Evolutionary conservation across 139 green algal genomes (phyloP).

Genomic region (Pleodorina starrii): DNA sequence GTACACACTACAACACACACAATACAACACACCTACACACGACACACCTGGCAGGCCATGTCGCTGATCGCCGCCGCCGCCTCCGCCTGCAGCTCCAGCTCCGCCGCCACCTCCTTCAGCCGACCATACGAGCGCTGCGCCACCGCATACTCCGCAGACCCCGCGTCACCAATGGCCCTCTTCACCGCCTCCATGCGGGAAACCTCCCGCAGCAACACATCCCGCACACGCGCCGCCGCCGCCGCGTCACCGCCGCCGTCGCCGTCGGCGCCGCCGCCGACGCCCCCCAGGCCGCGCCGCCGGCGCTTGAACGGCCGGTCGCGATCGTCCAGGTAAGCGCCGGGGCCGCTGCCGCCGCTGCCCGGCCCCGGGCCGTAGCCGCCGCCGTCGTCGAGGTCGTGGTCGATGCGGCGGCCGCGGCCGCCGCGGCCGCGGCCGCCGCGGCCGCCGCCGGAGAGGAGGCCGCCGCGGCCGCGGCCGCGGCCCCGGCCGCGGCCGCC

Average conservation of each 20-base stretch:
- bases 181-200: slow-evolving; percentile 78
- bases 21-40: too few species aligned
- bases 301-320: slow-evolving; percentile 48
- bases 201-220: slow-evolving; percentile 59
- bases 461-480: neutral
- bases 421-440: slow-evolving; percentile 42
- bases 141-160: slow-evolving; percentile 71
- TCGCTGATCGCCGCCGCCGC: slow-evolving; percentile 60
- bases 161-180: slow-evolving; percentile 69
- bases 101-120: slow-evolving; percentile 63
- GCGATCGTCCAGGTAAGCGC: neutral
- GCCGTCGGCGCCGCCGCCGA: neutral
- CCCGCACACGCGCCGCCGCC: slow-evolving; percentile 42
- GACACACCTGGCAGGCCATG: slow-evolving; percentile 71
- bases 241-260: neutral
- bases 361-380: neutral
- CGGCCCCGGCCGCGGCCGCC: slow-evolving; percentile 21
- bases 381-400: neutral
- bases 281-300: neutral
- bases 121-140: slow-evolving; percentile 72
- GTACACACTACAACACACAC: too few species aligned
- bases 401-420: neutral
- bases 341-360: neutral
- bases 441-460: slow-evolving; percentile 30
- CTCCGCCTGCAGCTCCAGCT: slow-evolving; percentile 63